Evolutionary conservation across 1,284 basidiomycete genomes (phyloP).

Genomic region (Erythrobasidium hasegawianum): DNA sequence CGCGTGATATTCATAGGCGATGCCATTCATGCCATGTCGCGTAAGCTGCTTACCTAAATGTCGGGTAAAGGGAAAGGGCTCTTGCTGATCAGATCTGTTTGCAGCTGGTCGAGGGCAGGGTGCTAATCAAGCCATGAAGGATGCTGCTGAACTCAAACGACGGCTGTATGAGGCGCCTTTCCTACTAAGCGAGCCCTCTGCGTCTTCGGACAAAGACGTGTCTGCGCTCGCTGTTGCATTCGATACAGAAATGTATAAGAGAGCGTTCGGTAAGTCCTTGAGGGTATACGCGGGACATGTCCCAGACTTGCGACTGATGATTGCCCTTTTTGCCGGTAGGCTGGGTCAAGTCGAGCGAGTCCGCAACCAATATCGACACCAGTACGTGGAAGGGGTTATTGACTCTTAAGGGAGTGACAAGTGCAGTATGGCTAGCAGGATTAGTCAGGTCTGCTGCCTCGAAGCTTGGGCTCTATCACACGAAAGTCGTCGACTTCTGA

Average conservation of each 20-base stretch:
- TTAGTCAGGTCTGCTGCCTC: too few relatives aligned
- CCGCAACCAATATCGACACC: not conserved
- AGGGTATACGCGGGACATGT: too few relatives aligned
- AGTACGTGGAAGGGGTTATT: too few relatives aligned
- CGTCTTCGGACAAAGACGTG: not conserved
- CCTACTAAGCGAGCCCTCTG: not conserved
- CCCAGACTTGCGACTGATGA: too few relatives aligned
- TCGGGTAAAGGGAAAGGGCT: too few relatives aligned
- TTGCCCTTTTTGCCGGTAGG: not conserved
- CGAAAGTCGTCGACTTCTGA: too few relatives aligned
- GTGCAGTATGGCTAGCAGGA: too few relatives aligned
- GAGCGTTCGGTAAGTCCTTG: constrained; percentile 13
- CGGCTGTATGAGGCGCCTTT: not conserved
- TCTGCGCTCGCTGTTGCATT: not conserved
- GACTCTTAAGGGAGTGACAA: too few relatives aligned
- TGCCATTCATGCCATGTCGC: constrained; percentile 24
- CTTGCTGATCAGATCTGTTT: too few relatives aligned
- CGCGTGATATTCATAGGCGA: constrained; percentile 15
- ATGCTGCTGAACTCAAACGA: constrained; percentile 10
- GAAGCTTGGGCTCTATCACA: too few relatives aligned
- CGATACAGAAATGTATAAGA: constrained; percentile 22
- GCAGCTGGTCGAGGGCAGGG: constrained; percentile 21
- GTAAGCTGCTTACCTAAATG: constrained; percentile 3
- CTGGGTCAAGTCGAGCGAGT: constrained; percentile 24
- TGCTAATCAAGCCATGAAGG: constrained; percentile 19